phyloP scores from a whole-genome alignment of 1,284 basidiomycete species.

The Inonotus obliquus region DNA sequence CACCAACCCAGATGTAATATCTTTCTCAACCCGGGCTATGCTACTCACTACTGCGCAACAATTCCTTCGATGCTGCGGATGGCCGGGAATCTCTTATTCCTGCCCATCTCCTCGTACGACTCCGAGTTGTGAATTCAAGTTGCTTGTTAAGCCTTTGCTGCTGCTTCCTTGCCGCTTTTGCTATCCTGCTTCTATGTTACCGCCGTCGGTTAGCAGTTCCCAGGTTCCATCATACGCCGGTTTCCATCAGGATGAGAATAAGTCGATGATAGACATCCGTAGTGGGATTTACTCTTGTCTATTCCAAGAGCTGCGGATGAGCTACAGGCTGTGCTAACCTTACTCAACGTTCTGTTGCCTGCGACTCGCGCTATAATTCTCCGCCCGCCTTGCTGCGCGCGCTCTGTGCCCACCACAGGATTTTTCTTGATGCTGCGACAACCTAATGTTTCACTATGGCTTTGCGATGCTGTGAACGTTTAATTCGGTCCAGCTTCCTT shows the following conservation, averaged over 20 bases:
- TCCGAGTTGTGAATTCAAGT: too few relatives aligned
- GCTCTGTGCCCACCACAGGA: not conserved
- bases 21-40: not conserved
- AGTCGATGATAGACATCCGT: not conserved
- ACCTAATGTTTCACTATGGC: not conserved
- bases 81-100: not conserved
- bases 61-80: not conserved
- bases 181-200: not conserved
- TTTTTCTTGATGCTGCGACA: not conserved
- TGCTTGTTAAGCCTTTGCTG: too few relatives aligned
- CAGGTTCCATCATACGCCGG: not conserved
- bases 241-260: not conserved
- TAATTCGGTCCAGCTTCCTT: not conserved
- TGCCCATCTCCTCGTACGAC: too few relatives aligned
- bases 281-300: not conserved
- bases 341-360: not conserved
- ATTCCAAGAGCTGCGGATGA: constrained; percentile 1
- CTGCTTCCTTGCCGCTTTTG: not conserved
- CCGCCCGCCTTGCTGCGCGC: constrained; percentile 1
- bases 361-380: not conserved
- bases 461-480: constrained; percentile 4
- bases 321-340: constrained; percentile 4
- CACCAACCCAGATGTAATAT: not conserved
- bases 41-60: constrained; percentile 7
- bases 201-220: not conserved